These are phyloP conservation scores for Kockovaella imperatae DNA, from an alignment of 768 basidiomycete species.

Conservation along the genomic window DNA sequence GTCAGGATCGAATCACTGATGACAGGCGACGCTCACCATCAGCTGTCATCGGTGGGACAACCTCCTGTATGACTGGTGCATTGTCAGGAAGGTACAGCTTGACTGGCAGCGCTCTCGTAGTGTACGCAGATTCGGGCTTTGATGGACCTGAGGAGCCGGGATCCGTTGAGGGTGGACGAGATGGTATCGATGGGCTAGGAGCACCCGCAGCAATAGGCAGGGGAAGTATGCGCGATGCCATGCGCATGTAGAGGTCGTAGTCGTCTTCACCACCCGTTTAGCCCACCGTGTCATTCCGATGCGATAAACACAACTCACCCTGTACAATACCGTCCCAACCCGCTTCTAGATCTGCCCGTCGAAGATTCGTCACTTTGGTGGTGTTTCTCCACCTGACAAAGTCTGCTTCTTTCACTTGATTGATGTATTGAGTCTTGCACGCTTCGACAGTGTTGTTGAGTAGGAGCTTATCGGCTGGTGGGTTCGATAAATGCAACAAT, in stretches of 20 bases:
- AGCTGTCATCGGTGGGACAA: slow-evolving; percentile 68
- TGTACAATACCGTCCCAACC: slow-evolving; percentile 95
- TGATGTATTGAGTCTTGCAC: slow-evolving; percentile 91
- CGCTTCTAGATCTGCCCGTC: slow-evolving; percentile 87
- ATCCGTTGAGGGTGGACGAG: slow-evolving; percentile 55
- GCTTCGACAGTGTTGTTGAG: slow-evolving; percentile 71
- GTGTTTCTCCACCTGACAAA: slow-evolving; percentile 96
- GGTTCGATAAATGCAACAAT: slow-evolving; percentile 75
- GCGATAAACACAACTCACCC: slow-evolving; percentile 53
- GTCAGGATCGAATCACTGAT: background rate
- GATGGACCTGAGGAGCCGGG: slow-evolving; percentile 15
- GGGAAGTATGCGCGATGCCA: slow-evolving; percentile 87
- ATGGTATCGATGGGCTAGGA: slow-evolving; percentile 37
- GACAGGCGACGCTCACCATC: slow-evolving; percentile 56
- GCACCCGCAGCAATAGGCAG: slow-evolving; percentile 47
- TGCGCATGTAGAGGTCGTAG: slow-evolving; percentile 89
- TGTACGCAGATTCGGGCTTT: slow-evolving; percentile 78
- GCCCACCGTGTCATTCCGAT: background rate
- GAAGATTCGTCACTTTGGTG: slow-evolving; percentile 79
- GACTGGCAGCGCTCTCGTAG: slow-evolving; percentile 77
- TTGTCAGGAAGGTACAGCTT: slow-evolving; percentile 76
- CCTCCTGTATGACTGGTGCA: slow-evolving; percentile 82
- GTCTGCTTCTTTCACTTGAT: slow-evolving; percentile 91
- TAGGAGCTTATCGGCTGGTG: slow-evolving; percentile 77
- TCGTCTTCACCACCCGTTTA: slow-evolving; percentile 57